These are phyloP conservation scores for Neohortaea acidophila DNA, from an alignment of 495 filamentous ascomycete genomes.

Conservation along the genomic window DNA sequence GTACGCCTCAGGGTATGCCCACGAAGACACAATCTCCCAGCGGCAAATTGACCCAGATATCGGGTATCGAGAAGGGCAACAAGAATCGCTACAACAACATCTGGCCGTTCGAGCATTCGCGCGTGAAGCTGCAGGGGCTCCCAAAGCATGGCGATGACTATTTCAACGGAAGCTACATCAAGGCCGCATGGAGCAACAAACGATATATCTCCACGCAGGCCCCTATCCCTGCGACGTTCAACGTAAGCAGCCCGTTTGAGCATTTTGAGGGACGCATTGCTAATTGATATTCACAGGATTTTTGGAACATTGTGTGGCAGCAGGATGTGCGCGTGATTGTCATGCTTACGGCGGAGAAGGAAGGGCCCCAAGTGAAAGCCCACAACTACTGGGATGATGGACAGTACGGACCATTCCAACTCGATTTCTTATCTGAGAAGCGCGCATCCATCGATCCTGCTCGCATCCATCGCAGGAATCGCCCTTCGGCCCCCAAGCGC, in stretches of 20 bases:
- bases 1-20: conserved; percentile 24
- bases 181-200: conserved; percentile 62
- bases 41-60: conserved; percentile 41
- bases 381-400: conserved; percentile 82
- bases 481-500: conserved; percentile 24
- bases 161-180: conserved; percentile 82
- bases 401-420: conserved; percentile 62
- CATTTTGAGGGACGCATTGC: conserved; percentile 10
- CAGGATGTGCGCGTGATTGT: conserved; percentile 88
- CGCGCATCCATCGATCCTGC: conserved; percentile 55
- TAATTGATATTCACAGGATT: conserved; percentile 57
- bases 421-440: conserved; percentile 66
- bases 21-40: conserved; percentile 1
- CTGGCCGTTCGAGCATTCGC: conserved; percentile 85
- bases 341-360: conserved; percentile 88
- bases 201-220: conserved; percentile 93
- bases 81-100: conserved; percentile 99
- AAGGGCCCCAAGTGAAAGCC: conserved; percentile 88
- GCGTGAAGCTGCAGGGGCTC: conserved; percentile 62
- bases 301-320: conserved; percentile 96
- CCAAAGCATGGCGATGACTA: conserved; percentile 73
- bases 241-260: conserved; percentile 40
- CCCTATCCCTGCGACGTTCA: conserved; percentile 81
- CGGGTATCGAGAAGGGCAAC: conserved; percentile 81
- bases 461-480: conserved; percentile 26